Base-by-base conservation (phyloP, 2,329 filamentous ascomycete species). In the Fusarium citri region DNA sequence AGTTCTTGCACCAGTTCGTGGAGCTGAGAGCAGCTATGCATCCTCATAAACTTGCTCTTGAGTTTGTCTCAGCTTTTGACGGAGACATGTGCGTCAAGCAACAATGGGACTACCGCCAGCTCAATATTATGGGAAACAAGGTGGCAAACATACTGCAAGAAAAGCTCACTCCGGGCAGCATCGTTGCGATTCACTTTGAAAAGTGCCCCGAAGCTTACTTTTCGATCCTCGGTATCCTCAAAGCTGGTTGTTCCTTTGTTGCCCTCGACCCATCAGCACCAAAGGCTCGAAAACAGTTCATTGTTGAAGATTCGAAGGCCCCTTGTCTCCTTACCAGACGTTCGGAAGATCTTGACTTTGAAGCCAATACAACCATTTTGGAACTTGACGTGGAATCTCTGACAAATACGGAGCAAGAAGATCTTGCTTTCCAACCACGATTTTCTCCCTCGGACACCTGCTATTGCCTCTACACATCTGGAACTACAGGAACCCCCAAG, bases 121-220 rank as follows among this genome's bases (percentile, higher is more conserved):
- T 98, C 1, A 82, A 97, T 71, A 76, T 83, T 1, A 87, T 90
- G 70, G 92, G 91, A 1, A 94, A 97, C 73, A 86, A 85, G 68
- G 85, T 97, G 18, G 92, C 93, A 0, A 84, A 91, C 55, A 77
- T 94, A 15, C 81, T 97, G 2, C 76, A 82, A 2, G 71, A 78
- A 0, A 78, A 83, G 22, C 85, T 88, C 1, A 66, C 77, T 0
- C 82, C 87, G 0, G 91, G 92, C 82, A 77, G 76, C 26, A 88
- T 94, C 7, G 83, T 97, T 23, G 93, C 89, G 1, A 85, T 95
- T 11, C 94, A 92, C 75, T 97, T 97, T 74, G 89, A 94, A 59
- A 97, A 97, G 76, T 94, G 91, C 65, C 90, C 94, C 0, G 91
- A 95, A 75, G 94, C 93, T 0, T 94, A 93, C 40, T 93, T 96